Evolutionary conservation across 305 asterid species (phyloP).

Genomic region (Fraxinus sp.): DNA sequence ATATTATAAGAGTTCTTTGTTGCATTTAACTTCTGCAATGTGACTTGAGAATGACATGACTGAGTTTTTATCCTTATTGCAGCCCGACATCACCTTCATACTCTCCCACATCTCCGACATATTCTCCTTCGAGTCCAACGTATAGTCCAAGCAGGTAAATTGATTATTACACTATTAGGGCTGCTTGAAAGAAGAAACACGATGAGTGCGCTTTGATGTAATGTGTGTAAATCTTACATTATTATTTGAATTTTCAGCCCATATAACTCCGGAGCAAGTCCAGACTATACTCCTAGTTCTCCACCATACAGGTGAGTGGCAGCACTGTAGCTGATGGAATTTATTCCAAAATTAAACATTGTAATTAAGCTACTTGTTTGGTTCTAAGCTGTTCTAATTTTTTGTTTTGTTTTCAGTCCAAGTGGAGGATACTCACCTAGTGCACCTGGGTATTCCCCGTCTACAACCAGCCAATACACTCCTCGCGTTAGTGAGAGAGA

Average conservation of each 20-base stretch:
- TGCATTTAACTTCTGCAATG: conserved; percentile 1
- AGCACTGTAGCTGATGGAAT: not conserved
- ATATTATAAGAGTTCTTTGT: not conserved
- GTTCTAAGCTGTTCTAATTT: not conserved
- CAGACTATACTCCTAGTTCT: conserved; percentile 87
- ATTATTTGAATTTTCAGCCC: conserved; percentile 48
- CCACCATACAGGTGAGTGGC: conserved; percentile 74
- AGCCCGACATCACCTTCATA: conserved; percentile 96
- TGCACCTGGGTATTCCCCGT: conserved; percentile 94
- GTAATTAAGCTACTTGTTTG: not conserved
- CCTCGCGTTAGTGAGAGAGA: conserved; percentile 59
- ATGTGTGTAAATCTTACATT: not conserved
- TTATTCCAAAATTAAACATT: not conserved
- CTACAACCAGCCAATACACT: conserved; percentile 86
- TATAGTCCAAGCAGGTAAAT: conserved; percentile 94
- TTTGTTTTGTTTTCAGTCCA: conserved; percentile 51
- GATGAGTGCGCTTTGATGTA: not conserved
- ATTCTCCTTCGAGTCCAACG: conserved; percentile 93
- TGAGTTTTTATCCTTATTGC: conserved; percentile 32
- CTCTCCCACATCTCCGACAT: conserved; percentile 89
- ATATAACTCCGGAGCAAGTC: conserved; percentile 59
- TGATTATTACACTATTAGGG: not conserved
- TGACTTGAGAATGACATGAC: not conserved
- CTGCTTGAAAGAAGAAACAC: not conserved
- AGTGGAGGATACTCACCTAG: conserved; percentile 95